Base-by-base conservation (phyloP, 306 rosid species). In the Acacia acuminata region DNA sequence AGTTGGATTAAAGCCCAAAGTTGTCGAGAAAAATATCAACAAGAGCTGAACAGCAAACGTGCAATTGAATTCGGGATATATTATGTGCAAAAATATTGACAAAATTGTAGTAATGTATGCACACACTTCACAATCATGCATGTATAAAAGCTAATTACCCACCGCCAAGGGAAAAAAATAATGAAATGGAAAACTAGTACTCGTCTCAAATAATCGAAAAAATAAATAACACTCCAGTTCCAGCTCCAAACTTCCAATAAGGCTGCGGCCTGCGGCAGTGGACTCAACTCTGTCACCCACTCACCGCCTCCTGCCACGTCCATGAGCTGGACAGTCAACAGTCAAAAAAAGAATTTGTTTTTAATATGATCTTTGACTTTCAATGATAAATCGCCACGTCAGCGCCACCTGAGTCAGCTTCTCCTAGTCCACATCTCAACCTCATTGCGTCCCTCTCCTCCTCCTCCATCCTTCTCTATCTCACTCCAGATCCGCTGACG, bases 391-490 rank as follows among this genome's bases (percentile, higher is more conserved):
- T 3, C 8, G 76, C 81, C 83, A 77, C 83, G 85, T 77, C 76
- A 77, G 3, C 1, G 2, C 32, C 36, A 20, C 20, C 63, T 20
- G 85, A 82, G 80, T 74, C 77, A 32, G 19, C 69, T 15, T 71
- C 75, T 14, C 55, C 67, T 10, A 7, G 25, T 65, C 53, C 19
- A 55, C 12, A 45, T 34, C 20, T 16, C 56, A 5, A 61, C 79
- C 78, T 90, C 92, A 88, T 85, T 72, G 87, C 8, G 42, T 38
- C 42, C 42, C 42, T 38, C 42, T 38, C 81, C 82, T 58, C 92
- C 20, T 1, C 90, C 95, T 24, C 80, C 84, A 77, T 94, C 97
- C 7, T 80, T 70, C 77, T 87, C 88, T 36, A 58, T 16, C 75
- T 85, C 92, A 8, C 20, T 79, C 27, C 80, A 6, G 91, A 48